phyloP scores from a whole-genome alignment of 345 rosid species.

The Eutrema yunnanense region DNA sequence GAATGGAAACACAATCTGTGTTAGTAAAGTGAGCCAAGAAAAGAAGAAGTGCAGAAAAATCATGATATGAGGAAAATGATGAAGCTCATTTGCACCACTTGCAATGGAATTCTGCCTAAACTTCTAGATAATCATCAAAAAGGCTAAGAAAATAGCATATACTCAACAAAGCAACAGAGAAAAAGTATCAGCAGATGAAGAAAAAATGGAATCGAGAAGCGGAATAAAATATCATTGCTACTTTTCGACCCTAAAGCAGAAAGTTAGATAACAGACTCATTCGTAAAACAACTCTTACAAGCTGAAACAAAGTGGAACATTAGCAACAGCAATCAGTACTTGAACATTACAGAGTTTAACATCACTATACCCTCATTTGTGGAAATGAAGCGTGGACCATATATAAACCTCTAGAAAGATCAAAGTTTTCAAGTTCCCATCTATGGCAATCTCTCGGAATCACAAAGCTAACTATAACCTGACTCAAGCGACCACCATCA shows the following conservation, averaged over 20 bases:
- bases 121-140: not conserved
- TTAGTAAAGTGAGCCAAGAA: not conserved
- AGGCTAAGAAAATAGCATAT: not conserved
- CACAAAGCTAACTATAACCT: not conserved
- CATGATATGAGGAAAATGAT: not conserved
- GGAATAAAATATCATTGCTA: not conserved
- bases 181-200: not conserved
- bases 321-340: not conserved
- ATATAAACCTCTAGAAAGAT: not conserved
- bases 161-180: not conserved
- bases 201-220: not conserved
- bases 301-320: constrained; percentile 2
- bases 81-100: not conserved
- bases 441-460: not conserved
- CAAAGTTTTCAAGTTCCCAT: not conserved
- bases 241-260: not conserved
- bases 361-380: not conserved
- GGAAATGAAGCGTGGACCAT: not conserved
- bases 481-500: not conserved
- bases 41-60: not conserved
- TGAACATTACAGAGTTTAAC: not conserved
- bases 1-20: not conserved
- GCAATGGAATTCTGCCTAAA: not conserved
- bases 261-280: not conserved
- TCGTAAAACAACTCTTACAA: not conserved